phyloP scores from a whole-genome alignment of 352 stramenopile species.

The Paralagenidium karlingii region DNA sequence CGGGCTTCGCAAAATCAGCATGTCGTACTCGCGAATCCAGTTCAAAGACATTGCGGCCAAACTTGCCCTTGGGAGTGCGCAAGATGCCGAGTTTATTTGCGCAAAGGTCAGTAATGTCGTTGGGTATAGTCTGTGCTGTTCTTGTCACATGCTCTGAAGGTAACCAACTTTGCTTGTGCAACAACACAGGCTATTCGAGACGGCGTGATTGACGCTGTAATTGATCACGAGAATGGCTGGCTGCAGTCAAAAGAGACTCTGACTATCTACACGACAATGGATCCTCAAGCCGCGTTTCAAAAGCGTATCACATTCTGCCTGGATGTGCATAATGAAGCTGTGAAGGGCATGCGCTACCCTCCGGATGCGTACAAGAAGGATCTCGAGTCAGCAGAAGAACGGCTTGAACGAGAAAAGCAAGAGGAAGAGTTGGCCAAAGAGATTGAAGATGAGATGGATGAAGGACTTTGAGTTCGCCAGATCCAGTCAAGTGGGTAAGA shows the following conservation, averaged over 20 bases:
- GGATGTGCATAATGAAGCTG: constrained; percentile 97
- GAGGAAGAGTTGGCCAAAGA: constrained; percentile 93
- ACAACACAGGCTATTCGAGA: constrained; percentile 97
- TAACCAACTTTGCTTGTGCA: neutral
- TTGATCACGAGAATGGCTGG: constrained; percentile 93
- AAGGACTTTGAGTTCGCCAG: constrained; percentile 80
- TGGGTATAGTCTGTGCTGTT: neutral
- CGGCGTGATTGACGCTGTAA: constrained; percentile 96
- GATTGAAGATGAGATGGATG: constrained; percentile 95
- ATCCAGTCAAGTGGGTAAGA: too few relatives aligned
- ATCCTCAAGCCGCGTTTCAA: constrained; percentile 93
- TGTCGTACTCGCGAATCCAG: constrained; percentile 88
- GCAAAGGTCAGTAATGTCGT: too few relatives aligned
- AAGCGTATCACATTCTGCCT: constrained; percentile 97
- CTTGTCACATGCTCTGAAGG: neutral
- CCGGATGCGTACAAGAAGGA: constrained; percentile 97
- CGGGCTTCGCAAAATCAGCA: constrained; percentile 93
- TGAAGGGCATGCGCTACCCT: constrained; percentile 96
- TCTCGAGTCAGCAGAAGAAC: constrained; percentile 85
- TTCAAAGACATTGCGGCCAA: constrained; percentile 90
- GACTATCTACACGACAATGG: constrained; percentile 87
- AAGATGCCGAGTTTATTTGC: constrained; percentile 95
- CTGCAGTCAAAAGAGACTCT: constrained; percentile 85
- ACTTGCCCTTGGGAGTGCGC: constrained; percentile 86
- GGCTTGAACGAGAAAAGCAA: constrained; percentile 87